A percentile compares a stretch with the other conserved stretches of the same genome.
Evolutionary conservation across 73 alveolate genomes (phyloP).

Genomic region (Breviolum minutum): DNA sequence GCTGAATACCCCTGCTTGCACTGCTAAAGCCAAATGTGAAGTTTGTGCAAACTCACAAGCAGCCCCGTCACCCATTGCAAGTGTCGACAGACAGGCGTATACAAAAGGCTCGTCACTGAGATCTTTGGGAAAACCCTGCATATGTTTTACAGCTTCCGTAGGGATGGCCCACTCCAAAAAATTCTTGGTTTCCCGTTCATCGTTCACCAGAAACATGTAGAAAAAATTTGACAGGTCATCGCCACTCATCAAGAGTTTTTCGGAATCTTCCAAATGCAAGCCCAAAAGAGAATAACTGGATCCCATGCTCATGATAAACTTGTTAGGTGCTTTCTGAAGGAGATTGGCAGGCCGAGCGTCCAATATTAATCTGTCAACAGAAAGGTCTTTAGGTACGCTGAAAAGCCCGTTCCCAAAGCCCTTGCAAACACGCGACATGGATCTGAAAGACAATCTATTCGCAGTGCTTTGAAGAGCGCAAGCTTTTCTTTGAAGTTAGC

Average conservation of each 20-base stretch:
- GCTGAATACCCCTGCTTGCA: neutral
- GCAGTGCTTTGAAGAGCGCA: neutral
- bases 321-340: neutral
- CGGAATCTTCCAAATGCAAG: neutral
- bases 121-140: neutral
- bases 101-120: neutral
- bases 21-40: neutral
- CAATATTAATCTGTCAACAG: neutral
- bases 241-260: neutral
- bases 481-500: neutral
- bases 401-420: neutral
- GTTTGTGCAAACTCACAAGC: constrained; percentile 14
- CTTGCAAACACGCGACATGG: neutral
- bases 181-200: neutral
- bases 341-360: neutral
- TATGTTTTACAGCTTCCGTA: neutral
- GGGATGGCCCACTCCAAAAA: neutral
- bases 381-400: neutral
- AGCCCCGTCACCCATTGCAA: constrained; percentile 14
- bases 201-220: neutral
- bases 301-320: neutral
- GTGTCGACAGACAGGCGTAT: neutral
- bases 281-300: neutral
- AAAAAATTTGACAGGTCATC: constrained; percentile 6
- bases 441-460: neutral